Conservation (phyloP, 2,329 filamentous ascomycete genomes). For the Neocatenulostroma microsporum region DNA sequence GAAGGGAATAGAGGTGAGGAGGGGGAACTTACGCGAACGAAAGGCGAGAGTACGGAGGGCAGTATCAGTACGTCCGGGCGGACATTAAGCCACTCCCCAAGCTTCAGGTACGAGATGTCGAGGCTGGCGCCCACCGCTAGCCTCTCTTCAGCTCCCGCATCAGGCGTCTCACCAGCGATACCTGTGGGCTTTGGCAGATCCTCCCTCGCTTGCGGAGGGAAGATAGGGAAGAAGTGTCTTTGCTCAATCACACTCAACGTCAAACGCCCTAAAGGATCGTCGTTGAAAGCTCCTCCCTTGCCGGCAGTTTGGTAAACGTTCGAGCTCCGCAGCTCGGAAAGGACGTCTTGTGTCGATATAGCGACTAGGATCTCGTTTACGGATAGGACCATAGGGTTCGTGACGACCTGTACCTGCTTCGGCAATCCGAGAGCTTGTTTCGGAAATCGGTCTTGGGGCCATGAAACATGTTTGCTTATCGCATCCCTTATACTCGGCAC, state of each 20-base stretch:
- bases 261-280: constrained; percentile 60
- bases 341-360: constrained; percentile 72
- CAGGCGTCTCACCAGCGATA: constrained; percentile 36
- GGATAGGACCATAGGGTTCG: constrained; percentile 82
- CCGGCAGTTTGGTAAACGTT: constrained; percentile 67
- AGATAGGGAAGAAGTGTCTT: constrained; percentile 82
- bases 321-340: constrained; percentile 58
- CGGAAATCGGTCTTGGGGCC: constrained; percentile 67
- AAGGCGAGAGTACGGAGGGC: constrained; percentile 75
- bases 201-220: constrained; percentile 66
- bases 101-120: constrained; percentile 74
- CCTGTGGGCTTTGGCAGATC: constrained; percentile 51
- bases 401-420: constrained; percentile 67
- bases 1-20: too few relatives aligned
- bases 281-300: constrained; percentile 62
- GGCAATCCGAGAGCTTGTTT: constrained; percentile 70
- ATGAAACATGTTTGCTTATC: constrained; percentile 75
- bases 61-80: constrained; percentile 76
- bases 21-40: constrained; percentile 68
- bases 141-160: constrained; percentile 36
- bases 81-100: constrained; percentile 84
- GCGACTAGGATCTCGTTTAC: constrained; percentile 82
- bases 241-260: constrained; percentile 78
- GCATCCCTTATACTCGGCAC: constrained; percentile 76
- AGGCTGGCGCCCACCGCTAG: constrained; percentile 66